phyloP scores from a whole-genome alignment of 2,329 filamentous ascomycete genomes.

The Lithohypha guttulata region DNA sequence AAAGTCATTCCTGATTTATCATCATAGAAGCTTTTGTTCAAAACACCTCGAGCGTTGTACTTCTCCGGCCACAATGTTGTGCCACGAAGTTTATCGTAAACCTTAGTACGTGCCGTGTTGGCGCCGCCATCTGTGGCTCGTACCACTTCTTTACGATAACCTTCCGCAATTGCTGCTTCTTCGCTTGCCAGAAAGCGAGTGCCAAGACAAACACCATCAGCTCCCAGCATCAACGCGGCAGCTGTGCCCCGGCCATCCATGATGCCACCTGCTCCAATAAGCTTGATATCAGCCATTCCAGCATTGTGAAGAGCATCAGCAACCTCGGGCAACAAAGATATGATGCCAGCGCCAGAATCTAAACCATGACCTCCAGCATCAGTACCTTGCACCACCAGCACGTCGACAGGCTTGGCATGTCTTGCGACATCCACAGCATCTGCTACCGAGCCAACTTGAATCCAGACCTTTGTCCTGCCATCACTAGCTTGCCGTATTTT shows the following conservation, averaged over 20 bases:
- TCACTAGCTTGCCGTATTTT: conserved; percentile 32
- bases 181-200: conserved; percentile 50
- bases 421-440: conserved; percentile 37
- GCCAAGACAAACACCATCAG: conserved; percentile 48
- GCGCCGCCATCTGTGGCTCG: conserved; percentile 41
- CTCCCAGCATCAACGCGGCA: conserved; percentile 42
- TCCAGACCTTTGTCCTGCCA: conserved; percentile 39
- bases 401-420: conserved; percentile 35
- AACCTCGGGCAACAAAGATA: conserved; percentile 43
- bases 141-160: conserved; percentile 42
- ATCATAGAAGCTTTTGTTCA: conserved; percentile 45
- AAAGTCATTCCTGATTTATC: conserved; percentile 28
- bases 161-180: conserved; percentile 40
- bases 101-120: conserved; percentile 38
- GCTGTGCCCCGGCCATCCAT: conserved; percentile 42
- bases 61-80: conserved; percentile 47
- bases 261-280: conserved; percentile 45
- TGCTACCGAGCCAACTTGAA: conserved; percentile 41
- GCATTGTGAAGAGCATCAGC: conserved; percentile 26
- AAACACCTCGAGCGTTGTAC: conserved; percentile 48
- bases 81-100: conserved; percentile 46
- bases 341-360: conserved; percentile 34
- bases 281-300: conserved; percentile 14
- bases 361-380: conserved; percentile 47
- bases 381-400: conserved; percentile 42